A percentile compares a stretch with the other conserved stretches of the same genome.
Evolutionary conservation across 108 stramenopile species (phyloP).

Genomic region (Pseudonitzschia pungens): DNA sequence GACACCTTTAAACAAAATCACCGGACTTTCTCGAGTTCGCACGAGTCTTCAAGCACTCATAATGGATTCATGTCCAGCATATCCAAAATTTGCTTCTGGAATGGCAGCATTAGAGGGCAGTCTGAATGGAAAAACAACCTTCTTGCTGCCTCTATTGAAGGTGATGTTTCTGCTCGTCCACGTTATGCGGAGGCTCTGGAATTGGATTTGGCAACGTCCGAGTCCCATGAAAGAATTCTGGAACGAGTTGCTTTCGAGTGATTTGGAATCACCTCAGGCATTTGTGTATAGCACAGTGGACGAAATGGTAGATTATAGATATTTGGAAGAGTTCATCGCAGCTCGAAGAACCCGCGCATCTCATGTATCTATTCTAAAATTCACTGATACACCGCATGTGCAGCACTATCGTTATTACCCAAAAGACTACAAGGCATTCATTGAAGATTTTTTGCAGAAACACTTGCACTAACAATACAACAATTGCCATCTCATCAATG

Average conservation of each 20-base stretch:
- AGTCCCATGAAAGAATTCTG: conserved; percentile 1
- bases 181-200: not conserved
- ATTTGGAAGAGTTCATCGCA: conserved; percentile 20
- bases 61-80: conserved; percentile 13
- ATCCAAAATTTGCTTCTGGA: conserved; percentile 13
- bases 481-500: no score
- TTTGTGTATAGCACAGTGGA: conserved; percentile 21
- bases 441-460: not conserved
- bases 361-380: conserved; percentile 2
- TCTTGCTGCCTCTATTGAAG: conserved; percentile 1
- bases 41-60: conserved; percentile 15
- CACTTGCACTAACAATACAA: not conserved
- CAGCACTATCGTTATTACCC: conserved; percentile 19
- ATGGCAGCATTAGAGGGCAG: conserved; percentile 21
- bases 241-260: conserved; percentile 6
- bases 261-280: conserved; percentile 4
- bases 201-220: not conserved
- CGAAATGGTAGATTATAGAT: conserved; percentile 1
- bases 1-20: not conserved
- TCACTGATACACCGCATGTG: conserved; percentile 15
- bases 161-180: not conserved
- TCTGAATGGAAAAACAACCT: not conserved
- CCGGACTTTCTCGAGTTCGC: conserved; percentile 3
- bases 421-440: conserved; percentile 11
- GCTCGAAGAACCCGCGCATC: not conserved